Base-by-base conservation (phyloP, 768 basidiomycete genomes). In the Termitomyces sp. region DNA sequence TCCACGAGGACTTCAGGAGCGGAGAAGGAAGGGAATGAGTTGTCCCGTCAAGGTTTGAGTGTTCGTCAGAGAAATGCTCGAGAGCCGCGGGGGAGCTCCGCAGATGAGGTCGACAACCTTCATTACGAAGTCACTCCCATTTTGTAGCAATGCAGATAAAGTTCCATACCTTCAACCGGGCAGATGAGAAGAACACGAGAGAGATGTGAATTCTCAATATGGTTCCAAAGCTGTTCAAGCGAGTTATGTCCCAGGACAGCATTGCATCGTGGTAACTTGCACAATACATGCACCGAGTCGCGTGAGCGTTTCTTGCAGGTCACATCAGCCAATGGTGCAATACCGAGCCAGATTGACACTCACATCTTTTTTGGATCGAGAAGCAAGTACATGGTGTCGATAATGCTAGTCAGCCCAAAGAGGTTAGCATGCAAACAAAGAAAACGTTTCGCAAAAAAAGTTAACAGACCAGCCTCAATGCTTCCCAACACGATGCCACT, bases 131-230 rank as follows among this genome's bases (percentile, higher is more conserved):
- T 54, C 43, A 56, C 10, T 43, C 28, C 6, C 32, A 16, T 46
- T n/a, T 40, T 24, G 4, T 16, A 22, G 9, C 18, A 18, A 30
- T 30, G 16, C 18, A 6, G 30, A 24, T 6, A 33, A 12, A 45
- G 32, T 40, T 18, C 14, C 53, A 35, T 40, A 66, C 65, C 64
- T 52, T 63, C 57, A 18, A 66, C 28, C 26, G 65, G 65, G 38
- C 65, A 66, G 6, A 53, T 33, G 35, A 65, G 48, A 30, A n/a
- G 6, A 16, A 46, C 46, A 12, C 65, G 65, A 53, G 62, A 47
- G 44, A 66, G 56, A 54, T 66, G 65, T 18, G 65, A 65, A 20
- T 42, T 51, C 38, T 65, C 62, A 26, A 66, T 35, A 46, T 66
- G 65, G 6, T 45, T 20, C 35, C 56, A 56, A 20, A 66, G 64